A percentile compares a stretch with the other conserved stretches of the same genome.
Conservation (phyloP, 2,329 filamentous ascomycete species). For the Sporothrix pallida region DNA sequence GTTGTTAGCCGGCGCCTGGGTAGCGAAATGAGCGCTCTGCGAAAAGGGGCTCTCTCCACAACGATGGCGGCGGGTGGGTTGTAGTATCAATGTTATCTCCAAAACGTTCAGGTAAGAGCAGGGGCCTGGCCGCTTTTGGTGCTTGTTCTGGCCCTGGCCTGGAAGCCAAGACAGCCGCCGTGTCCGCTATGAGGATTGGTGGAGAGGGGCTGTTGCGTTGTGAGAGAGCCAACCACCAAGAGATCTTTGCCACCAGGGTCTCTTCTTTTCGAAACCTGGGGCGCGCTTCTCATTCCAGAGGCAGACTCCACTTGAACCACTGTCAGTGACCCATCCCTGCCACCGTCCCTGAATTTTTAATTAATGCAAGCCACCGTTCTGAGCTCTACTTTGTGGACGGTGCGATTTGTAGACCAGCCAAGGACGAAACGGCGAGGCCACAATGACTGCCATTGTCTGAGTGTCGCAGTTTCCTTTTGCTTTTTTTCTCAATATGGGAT, state of each 20-base stretch:
- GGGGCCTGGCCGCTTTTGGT: background rate
- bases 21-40: slow-evolving; percentile 5
- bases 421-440: background rate
- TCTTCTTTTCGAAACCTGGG: slow-evolving; percentile 30
- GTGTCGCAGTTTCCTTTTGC: too few species aligned
- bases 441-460: background rate
- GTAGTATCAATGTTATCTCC: slow-evolving; percentile 19
- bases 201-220: background rate
- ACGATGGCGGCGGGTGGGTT: background rate
- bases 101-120: slow-evolving; percentile 15
- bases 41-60: slow-evolving; percentile 19
- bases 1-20: background rate
- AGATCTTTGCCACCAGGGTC: slow-evolving; percentile 13
- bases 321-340: slow-evolving; percentile 28
- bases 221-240: slow-evolving; percentile 25
- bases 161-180: background rate
- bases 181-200: background rate
- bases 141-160: background rate
- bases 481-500: background rate
- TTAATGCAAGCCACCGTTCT: slow-evolving; percentile 4
- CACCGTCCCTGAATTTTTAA: slow-evolving; percentile 21
- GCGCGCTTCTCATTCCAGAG: slow-evolving; percentile 30
- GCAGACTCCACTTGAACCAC: slow-evolving; percentile 27
- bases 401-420: slow-evolving; percentile 16
- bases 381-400: background rate